Evolutionary conservation across 257 asterid species (phyloP), one percentile per base, ranked within the genome.

Genomic region (Misopates orontium): DNA sequence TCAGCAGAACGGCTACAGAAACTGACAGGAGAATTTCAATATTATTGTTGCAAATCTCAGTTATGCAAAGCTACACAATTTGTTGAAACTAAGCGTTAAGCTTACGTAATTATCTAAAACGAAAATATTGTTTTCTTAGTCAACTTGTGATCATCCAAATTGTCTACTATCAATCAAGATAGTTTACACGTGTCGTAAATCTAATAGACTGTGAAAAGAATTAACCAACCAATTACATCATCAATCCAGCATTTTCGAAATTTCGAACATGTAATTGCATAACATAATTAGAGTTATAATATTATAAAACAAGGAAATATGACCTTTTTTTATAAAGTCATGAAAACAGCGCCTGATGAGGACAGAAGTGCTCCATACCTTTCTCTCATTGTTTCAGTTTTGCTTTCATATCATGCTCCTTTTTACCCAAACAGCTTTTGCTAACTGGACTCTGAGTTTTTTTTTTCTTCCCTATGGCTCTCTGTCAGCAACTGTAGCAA

Each of bases 331-430:
- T 42, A 75, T 78, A 81, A 71, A 59, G 77, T 69, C 70, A 73
- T 71, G 50, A 54, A 76, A 60, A 64, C 72, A 69, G 82, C 66
- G 82, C 55, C 71, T 68, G 71, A 56, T 71, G 54, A 71, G 71
- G 84, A 82, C 79, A 75, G 76, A 79, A 65, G 41, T 56, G 77
- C 78, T 72, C 88, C 88, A 82, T 79, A 77, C 85, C 88, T 79
- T 74, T 62, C 77, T 62, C 71, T 66, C 65, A 70, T 74, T 72
- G 77, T 67, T 70, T 79, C 75, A 64, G 68, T 76, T 76, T 67
- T 75, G 36, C 48, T 78, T 78, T 70, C 73, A 70, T 71, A 64
- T 73, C 78, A 64, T 79, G 84, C 79, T 67, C 81, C 76, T 69
- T 71, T 69, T 42, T 73, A 8, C 32, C 81, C 73, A 58, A 79